phyloP scores from a whole-genome alignment of 2,329 filamentous ascomycete genomes.

The Immersiporthe knoxdaviesiana region DNA sequence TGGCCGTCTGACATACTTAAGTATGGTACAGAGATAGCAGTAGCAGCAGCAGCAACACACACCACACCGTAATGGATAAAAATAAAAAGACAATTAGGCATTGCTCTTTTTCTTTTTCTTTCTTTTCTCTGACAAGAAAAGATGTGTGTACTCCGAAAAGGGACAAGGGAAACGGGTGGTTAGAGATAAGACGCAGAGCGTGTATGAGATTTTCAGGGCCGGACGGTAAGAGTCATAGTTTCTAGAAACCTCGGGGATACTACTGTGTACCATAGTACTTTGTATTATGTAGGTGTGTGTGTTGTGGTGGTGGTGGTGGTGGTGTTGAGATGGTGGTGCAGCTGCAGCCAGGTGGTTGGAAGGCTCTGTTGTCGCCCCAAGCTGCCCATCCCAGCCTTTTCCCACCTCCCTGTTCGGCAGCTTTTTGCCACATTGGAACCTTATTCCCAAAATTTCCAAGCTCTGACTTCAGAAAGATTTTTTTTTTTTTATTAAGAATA shows the following conservation, averaged over 20 bases:
- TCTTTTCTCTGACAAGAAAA: background rate
- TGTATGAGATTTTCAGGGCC: slow-evolving; percentile 16
- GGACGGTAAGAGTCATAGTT: slow-evolving; percentile 11
- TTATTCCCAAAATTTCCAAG: background rate
- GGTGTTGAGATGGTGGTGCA: slow-evolving; percentile 8
- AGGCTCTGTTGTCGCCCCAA: background rate
- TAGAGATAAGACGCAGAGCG: background rate
- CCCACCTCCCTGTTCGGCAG: background rate
- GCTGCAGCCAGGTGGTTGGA: background rate
- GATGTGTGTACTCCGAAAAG: background rate
- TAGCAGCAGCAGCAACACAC: too few relatives aligned
- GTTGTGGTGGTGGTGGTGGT: too few relatives aligned
- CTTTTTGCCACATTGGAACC: background rate
- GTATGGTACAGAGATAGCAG: slow-evolving; percentile 1
- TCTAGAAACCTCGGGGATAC: background rate
- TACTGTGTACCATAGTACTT: too few relatives aligned
- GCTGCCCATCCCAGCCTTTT: background rate
- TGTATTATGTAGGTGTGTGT: too few relatives aligned
- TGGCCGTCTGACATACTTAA: background rate
- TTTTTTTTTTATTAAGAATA: too few relatives aligned
- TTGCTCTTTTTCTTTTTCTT: background rate
- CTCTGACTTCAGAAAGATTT: background rate
- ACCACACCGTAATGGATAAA: background rate
- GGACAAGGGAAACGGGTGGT: background rate
- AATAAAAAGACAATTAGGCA: background rate